Percentiles rank a stretch among this genome's conserved stretches.
Evolutionary conservation across 106 monocot genomes (phyloP).

Genomic region (Vanilla planifolia): DNA sequence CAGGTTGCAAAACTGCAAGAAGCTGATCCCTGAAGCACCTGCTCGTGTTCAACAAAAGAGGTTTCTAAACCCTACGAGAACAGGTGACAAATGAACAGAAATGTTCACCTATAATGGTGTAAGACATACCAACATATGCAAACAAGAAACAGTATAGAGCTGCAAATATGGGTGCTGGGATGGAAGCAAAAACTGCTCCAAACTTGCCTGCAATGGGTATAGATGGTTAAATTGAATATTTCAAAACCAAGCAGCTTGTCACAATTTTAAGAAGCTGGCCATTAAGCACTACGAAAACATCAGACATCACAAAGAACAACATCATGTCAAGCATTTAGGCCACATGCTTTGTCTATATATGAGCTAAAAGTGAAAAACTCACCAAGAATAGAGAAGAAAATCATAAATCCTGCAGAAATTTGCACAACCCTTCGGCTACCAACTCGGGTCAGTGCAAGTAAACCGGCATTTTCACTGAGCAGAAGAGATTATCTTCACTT

Average conservation of each 20-base stretch:
- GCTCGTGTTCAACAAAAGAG: conserved; percentile 11
- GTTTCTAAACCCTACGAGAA: neutral
- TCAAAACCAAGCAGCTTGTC: too few relatives aligned
- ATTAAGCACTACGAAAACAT: too few relatives aligned
- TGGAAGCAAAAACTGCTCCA: conserved; percentile 69
- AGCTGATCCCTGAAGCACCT: conserved; percentile 81
- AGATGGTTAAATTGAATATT: neutral
- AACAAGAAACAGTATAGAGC: conserved; percentile 71
- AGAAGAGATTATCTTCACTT: neutral
- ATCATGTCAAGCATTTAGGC: too few relatives aligned
- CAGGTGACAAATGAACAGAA: neutral
- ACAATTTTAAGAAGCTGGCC: too few relatives aligned
- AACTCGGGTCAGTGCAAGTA: conserved; percentile 67
- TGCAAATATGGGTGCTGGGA: conserved; percentile 71
- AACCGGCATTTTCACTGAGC: conserved; percentile 65
- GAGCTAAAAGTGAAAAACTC: neutral
- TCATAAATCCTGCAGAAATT: conserved; percentile 71
- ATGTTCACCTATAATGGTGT: neutral
- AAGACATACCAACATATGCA: conserved; percentile 51
- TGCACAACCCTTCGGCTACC: conserved; percentile 71
- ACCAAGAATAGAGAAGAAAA: conserved; percentile 61
- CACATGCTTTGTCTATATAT: too few relatives aligned
- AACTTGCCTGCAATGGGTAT: conserved; percentile 47
- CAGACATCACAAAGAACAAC: too few relatives aligned
- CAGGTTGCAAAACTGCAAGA: conserved; percentile 89